A percentile compares a stretch with the other conserved stretches of the same genome.
phyloP scores from a whole-genome alignment of 371 early-diverging fungal species.

The Mortierella sp. region DNA sequence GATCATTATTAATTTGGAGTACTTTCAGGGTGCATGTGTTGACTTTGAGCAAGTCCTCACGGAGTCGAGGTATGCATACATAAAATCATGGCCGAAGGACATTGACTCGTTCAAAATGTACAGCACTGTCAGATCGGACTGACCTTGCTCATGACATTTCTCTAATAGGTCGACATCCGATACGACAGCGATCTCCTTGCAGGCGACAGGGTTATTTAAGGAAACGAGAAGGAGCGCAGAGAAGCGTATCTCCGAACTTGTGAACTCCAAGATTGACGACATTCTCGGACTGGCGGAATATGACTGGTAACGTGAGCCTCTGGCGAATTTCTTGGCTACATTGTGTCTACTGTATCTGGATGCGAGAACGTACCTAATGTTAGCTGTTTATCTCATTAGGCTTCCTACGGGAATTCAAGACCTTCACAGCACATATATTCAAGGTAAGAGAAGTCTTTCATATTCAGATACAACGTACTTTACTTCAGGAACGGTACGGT shows the following conservation, averaged over 20 bases:
- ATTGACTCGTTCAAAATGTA: no score
- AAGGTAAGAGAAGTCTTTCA: slow-evolving; percentile 58
- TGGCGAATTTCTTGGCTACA: not conserved
- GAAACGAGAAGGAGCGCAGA: slow-evolving; percentile 81
- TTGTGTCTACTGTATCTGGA: not conserved
- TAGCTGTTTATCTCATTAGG: slow-evolving; percentile 24
- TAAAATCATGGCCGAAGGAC: not conserved
- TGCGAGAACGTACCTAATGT: not conserved
- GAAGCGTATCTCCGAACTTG: slow-evolving; percentile 82
- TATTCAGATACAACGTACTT: no score
- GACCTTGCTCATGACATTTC: not conserved
- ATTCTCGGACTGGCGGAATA: slow-evolving; percentile 85
- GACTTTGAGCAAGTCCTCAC: slow-evolving; percentile 84
- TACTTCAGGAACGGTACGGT: no score
- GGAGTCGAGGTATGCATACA: slow-evolving; percentile 65
- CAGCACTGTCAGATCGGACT: no score
- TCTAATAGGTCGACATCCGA: slow-evolving; percentile 63
- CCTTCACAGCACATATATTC: slow-evolving; percentile 73
- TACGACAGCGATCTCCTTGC: slow-evolving; percentile 70
- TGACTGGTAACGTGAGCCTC: slow-evolving; percentile 71
- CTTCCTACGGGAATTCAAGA: slow-evolving; percentile 27
- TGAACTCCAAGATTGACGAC: slow-evolving; percentile 85
- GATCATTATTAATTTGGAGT: slow-evolving; percentile 85
- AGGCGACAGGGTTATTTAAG: slow-evolving; percentile 77
- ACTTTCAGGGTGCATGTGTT: slow-evolving; percentile 77